These are phyloP conservation scores for Alternaria sp. DNA, from an alignment of 2,329 filamentous ascomycete genomes.

Conservation along the genomic window DNA sequence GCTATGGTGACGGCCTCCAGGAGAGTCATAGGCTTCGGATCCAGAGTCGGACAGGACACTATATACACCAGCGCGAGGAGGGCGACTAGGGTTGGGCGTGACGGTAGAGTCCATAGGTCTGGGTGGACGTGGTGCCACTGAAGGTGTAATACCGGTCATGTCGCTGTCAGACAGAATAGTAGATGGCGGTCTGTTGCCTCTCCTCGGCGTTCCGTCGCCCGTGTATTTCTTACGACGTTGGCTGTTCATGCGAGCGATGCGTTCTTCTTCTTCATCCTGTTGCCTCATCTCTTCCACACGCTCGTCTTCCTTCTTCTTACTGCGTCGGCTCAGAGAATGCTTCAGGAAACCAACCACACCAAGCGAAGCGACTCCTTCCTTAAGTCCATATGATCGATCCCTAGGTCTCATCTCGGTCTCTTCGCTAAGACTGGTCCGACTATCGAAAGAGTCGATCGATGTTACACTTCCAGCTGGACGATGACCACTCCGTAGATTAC, in stretches of 20 bases:
- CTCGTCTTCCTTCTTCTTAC: slow-evolving; percentile 66
- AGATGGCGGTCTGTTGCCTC: slow-evolving; percentile 41
- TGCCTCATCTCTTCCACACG: slow-evolving; percentile 64
- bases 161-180: slow-evolving; percentile 56
- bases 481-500: slow-evolving; percentile 52
- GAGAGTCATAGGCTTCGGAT: slow-evolving; percentile 49
- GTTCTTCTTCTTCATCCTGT: slow-evolving; percentile 62
- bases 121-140: slow-evolving; percentile 50
- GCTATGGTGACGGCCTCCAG: slow-evolving; percentile 47
- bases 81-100: slow-evolving; percentile 41
- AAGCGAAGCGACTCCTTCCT: slow-evolving; percentile 59
- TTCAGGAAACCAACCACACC: slow-evolving; percentile 52
- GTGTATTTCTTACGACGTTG: slow-evolving; percentile 70
- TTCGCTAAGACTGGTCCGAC: slow-evolving; percentile 49
- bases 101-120: slow-evolving; percentile 39
- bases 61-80: slow-evolving; percentile 45
- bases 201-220: slow-evolving; percentile 64
- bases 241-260: slow-evolving; percentile 61
- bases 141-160: slow-evolving; percentile 55
- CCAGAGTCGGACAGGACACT: slow-evolving; percentile 54
- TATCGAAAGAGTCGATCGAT: slow-evolving; percentile 53
- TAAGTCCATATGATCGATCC: slow-evolving; percentile 47
- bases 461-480: slow-evolving; percentile 46
- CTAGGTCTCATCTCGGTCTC: slow-evolving; percentile 34
- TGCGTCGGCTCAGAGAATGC: slow-evolving; percentile 59